Evolutionary conservation across 805 yeast species (phyloP).

Genomic region (Candida rishiriensis): DNA sequence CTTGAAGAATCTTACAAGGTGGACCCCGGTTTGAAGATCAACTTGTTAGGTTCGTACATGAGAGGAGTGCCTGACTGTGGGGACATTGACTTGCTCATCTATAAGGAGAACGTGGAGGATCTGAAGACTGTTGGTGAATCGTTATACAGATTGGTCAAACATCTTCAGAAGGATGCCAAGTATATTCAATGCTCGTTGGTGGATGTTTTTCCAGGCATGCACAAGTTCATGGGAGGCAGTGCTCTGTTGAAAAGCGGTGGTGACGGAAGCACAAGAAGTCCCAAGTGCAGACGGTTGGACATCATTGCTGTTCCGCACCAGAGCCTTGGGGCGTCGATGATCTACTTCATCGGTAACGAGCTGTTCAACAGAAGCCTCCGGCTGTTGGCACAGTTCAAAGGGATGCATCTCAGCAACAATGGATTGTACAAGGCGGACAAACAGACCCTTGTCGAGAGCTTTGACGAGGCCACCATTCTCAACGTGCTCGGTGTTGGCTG

Average conservation of each 20-base stretch:
- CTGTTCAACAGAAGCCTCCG: constrained; percentile 46
- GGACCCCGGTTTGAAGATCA: constrained; percentile 32
- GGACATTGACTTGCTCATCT: constrained; percentile 49
- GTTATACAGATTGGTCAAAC: constrained; percentile 13
- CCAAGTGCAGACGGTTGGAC: constrained; percentile 51
- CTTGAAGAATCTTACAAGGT: constrained; percentile 17
- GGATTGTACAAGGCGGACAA: constrained; percentile 35
- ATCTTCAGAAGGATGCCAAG: constrained; percentile 4
- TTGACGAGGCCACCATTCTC: constrained; percentile 41
- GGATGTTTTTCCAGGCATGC: constrained; percentile 13
- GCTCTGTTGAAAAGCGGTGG: constrained; percentile 16
- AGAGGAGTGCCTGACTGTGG: constrained; percentile 45
- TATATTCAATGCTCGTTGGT: constrained; percentile 23
- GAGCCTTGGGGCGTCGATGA: constrained; percentile 41
- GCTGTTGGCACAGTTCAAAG: constrained; percentile 36
- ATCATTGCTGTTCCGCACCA: constrained; percentile 42
- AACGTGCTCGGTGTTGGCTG: constrained; percentile 36
- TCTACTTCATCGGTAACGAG: constrained; percentile 54
- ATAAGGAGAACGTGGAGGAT: constrained; percentile 30
- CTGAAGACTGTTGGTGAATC: constrained; percentile 4
- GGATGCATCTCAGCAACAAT: constrained; percentile 34
- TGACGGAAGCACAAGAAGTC: no score
- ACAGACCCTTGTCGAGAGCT: constrained; percentile 34
- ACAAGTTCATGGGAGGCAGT: constrained; percentile 36
- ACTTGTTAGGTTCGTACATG: constrained; percentile 49